phyloP scores from a whole-genome alignment of 2,329 filamentous ascomycete species.

The Talaromyces pinophilus region DNA sequence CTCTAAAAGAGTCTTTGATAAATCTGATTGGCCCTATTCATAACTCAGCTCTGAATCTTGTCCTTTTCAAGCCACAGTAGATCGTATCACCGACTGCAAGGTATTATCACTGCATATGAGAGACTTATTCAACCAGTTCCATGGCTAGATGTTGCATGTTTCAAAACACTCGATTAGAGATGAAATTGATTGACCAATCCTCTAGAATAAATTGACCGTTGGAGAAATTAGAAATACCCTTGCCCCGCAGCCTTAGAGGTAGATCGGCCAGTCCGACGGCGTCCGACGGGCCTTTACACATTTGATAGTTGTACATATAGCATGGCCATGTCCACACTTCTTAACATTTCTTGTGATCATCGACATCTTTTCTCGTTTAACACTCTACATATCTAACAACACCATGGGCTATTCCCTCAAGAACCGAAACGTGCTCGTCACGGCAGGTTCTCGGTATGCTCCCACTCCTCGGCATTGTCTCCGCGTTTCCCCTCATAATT shows the following conservation, averaged over 20 bases:
- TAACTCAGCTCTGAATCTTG: background rate
- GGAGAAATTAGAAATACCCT: background rate
- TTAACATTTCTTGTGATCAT: too few relatives aligned
- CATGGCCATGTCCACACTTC: too few relatives aligned
- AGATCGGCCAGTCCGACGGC: conserved; percentile 9
- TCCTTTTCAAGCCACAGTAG: background rate
- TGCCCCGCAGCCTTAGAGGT: background rate
- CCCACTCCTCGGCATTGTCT: background rate
- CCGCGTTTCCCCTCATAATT: background rate
- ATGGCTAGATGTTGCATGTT: background rate
- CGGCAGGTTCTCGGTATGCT: conserved; percentile 61
- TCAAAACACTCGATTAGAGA: background rate
- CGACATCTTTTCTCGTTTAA: background rate
- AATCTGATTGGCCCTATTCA: background rate
- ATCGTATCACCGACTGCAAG: background rate
- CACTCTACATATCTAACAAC: background rate
- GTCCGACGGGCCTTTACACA: background rate
- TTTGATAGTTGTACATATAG: background rate
- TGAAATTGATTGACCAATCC: background rate
- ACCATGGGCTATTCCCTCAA: conserved; percentile 63
- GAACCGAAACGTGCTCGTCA: conserved; percentile 64
- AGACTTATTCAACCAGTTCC: background rate
- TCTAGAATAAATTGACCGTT: background rate
- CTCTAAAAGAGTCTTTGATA: background rate
- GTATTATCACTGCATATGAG: background rate